Conservation (phyloP, 2,329 filamentous ascomycete species). For the Lasiodiplodia hormozganensis region DNA sequence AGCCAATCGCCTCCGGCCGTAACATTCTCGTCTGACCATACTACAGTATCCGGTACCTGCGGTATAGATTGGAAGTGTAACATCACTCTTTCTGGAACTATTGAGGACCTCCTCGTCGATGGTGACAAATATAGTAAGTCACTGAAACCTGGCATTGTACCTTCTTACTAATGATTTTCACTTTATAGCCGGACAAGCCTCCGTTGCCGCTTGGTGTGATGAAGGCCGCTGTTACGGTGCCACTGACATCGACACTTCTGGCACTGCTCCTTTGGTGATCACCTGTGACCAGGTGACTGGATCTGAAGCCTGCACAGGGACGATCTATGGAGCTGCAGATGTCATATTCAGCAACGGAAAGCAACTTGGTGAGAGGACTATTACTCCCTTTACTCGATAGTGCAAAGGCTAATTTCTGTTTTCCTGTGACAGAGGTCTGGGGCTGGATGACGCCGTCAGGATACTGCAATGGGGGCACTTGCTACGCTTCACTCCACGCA, state of each 20-base stretch:
- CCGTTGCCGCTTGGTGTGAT: not conserved
- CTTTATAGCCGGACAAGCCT: not conserved
- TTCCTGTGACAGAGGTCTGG: not conserved
- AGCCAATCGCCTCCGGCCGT: not conserved
- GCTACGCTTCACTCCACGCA: not conserved
- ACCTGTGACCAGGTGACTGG: not conserved
- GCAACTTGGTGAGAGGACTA: not conserved
- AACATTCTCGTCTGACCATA: not conserved
- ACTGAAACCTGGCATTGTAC: not conserved
- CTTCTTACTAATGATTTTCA: not conserved
- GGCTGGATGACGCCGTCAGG: constrained; percentile 6
- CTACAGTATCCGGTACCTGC: not conserved
- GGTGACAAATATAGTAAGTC: not conserved
- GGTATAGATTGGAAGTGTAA: not conserved
- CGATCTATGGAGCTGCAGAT: not conserved
- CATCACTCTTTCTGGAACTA: not conserved
- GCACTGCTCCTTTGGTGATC: not conserved
- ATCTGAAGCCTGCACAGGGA: not conserved
- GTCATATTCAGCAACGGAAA: not conserved
- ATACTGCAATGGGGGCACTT: not conserved
- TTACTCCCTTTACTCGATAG: not conserved
- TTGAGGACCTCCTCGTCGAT: not conserved
- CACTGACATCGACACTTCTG: not conserved
- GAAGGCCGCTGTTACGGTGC: not conserved
- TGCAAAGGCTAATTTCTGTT: not conserved